A percentile compares a stretch with the other conserved stretches of the same genome.
These are phyloP conservation scores for Candida sithepensis DNA, from an alignment of 805 yeast genomes.

Conservation along the genomic window DNA sequence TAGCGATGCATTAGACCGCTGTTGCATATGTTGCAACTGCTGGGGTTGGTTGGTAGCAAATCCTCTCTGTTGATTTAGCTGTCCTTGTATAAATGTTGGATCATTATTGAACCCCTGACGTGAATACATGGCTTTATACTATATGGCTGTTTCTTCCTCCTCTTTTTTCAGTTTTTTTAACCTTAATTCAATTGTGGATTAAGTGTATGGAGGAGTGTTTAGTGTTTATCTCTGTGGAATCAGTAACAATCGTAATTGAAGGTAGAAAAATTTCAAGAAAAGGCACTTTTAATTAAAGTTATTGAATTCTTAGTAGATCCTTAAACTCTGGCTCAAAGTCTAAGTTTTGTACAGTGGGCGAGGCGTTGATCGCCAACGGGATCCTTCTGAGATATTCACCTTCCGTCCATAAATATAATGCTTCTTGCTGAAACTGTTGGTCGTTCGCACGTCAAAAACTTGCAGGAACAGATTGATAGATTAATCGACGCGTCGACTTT, in stretches of 20 bases:
- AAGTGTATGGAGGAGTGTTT: too few species aligned
- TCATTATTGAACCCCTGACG: constrained; percentile 7
- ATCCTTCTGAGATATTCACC: background rate
- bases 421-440: background rate
- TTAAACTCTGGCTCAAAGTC: too few species aligned
- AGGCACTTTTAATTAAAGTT: too few species aligned
- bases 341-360: too few species aligned
- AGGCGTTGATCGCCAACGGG: too few species aligned
- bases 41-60: constrained; percentile 9
- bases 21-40: constrained; percentile 11
- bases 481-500: background rate
- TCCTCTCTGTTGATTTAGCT: constrained; percentile 14
- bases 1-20: constrained; percentile 18
- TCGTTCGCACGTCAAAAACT: background rate
- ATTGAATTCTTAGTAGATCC: too few species aligned
- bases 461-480: background rate
- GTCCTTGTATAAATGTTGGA: constrained; percentile 14
- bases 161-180: too few species aligned
- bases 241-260: too few species aligned
- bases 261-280: too few species aligned
- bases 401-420: background rate
- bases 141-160: too few species aligned
- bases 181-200: too few species aligned
- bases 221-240: too few species aligned
- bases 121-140: background rate